These are phyloP conservation scores for Colletotrichum sp. DNA, from an alignment of 2,329 filamentous ascomycete species.

Conservation along the genomic window DNA sequence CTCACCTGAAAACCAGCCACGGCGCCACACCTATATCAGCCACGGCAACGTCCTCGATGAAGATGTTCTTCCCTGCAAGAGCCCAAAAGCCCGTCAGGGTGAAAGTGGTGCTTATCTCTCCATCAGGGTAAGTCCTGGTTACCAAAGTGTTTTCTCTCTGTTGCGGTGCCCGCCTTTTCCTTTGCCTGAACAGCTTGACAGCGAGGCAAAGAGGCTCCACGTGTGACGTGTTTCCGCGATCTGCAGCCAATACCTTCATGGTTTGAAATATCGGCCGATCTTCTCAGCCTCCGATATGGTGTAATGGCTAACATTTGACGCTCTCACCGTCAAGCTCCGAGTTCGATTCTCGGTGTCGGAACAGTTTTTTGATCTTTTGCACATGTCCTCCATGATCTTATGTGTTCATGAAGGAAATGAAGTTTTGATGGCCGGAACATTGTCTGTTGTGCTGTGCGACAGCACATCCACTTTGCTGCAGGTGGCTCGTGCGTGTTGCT, in stretches of 20 bases:
- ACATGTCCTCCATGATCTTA: not conserved
- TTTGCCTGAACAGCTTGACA: not conserved
- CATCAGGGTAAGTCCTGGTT: not conserved
- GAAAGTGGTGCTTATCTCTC: not conserved
- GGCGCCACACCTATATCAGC: not conserved
- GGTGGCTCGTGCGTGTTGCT: not conserved
- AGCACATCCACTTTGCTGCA: not conserved
- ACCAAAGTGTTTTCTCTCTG: not conserved
- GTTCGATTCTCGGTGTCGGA: constrained; percentile 1
- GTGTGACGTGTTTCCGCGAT: not conserved
- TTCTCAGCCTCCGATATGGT: not conserved
- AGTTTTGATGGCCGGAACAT: not conserved
- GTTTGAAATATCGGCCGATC: fast-evolving
- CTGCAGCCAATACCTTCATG: not conserved
- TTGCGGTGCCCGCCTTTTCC: no score
- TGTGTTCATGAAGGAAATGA: not conserved
- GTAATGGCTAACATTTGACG: constrained; percentile 3
- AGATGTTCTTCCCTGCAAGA: not conserved
- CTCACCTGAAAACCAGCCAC: not conserved
- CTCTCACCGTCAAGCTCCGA: constrained; percentile 5
- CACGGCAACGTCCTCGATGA: not conserved
- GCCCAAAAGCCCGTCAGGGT: not conserved
- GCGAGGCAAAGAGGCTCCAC: not conserved
- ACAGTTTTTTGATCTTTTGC: not conserved
- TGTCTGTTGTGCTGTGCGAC: not conserved